Base-by-base conservation (phyloP, 352 stramenopile genomes). In the Pythium aristosporum region DNA sequence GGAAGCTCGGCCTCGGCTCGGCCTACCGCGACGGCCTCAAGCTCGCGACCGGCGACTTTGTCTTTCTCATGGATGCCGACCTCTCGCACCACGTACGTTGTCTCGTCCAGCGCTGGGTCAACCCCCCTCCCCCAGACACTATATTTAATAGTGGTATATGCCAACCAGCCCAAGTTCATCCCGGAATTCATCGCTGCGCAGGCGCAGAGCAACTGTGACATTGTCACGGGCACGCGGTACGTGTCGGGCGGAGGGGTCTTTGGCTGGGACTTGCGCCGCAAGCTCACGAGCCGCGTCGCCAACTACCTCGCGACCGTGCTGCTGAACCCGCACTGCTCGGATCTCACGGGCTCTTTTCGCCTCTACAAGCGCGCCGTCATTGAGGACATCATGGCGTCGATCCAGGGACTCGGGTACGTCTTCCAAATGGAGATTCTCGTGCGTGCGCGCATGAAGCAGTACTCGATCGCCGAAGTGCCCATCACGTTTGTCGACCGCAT, bases 381-480 rank as follows among this genome's bases (percentile, higher is more conserved):
- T 56, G 89, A 98, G 72, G 74, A 95, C 52, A 98, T 99, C 70
- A 98, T 99, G 76, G 79, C 69, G 50, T 72, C 73, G n/a, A 92
- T 95, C 61, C 75, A 93, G 61, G 82, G 80, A 5, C 75, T 91
- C 25, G 97, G 96, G 36, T 99, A 99, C 81, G 96, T 98, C 20
- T 99, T 99, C 80, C 97, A 99, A 79, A 99, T 99, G 97, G 97
- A 99, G 74, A 98, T 99, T 65, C 88, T 99, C 51, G 93, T 99
- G 46, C 84, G 96, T 51, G 94, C 96, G n/a, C 87, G 91, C 52
- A 82, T 97, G 57, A 82, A 85, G 59, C 79, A 92, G 23, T 98
- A 97, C 75, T 84, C 71, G 30, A 96, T 99, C 62, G 89, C 73
- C 37, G 97, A 99, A 73, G 94, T 99, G 30, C 95, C 95, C 0